Evolutionary conservation across 495 filamentous ascomycete species (phyloP).

Genomic region (Thermochaetoides thermophila): DNA sequence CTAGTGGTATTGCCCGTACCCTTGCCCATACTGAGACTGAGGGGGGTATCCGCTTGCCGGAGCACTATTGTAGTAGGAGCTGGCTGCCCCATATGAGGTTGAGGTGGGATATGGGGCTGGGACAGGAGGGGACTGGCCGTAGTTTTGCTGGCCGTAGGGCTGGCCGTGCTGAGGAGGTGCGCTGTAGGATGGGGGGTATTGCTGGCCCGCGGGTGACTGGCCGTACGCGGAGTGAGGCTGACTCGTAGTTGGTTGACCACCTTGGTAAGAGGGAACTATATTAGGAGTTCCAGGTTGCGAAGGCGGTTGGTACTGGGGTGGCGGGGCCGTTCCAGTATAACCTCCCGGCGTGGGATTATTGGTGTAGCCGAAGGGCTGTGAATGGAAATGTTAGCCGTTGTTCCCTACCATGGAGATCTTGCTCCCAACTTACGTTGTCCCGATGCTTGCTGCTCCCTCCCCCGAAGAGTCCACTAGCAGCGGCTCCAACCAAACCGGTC

Average conservation of each 20-base stretch:
- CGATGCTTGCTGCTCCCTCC: slow-evolving; percentile 28
- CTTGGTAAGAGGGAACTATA: slow-evolving; percentile 3
- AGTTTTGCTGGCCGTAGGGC: slow-evolving; percentile 12
- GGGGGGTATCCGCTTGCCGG: no score
- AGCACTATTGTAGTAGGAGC: no score
- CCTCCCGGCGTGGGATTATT: slow-evolving; percentile 26
- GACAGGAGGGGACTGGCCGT: no score
- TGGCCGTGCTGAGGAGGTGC: slow-evolving; percentile 15
- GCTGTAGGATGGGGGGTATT: slow-evolving; percentile 7
- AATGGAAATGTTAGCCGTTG: background rate
- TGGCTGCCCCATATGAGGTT: no score
- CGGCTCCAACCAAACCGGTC: slow-evolving; percentile 25
- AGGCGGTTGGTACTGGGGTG: slow-evolving; percentile 17
- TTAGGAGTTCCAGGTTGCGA: slow-evolving; percentile 9
- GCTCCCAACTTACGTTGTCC: slow-evolving; percentile 15
- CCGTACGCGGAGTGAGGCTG: slow-evolving; percentile 10
- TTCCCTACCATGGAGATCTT: background rate
- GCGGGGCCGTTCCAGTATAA: slow-evolving; percentile 36
- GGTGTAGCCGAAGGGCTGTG: slow-evolving; percentile 43
- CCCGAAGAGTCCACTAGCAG: slow-evolving; percentile 29
- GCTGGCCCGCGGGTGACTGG: slow-evolving; percentile 3
- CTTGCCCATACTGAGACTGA: no score
- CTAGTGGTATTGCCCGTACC: no score
- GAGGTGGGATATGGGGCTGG: no score
- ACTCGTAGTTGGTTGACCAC: slow-evolving; percentile 3